These are phyloP conservation scores for Entonaema liquescens DNA, from an alignment of 495 filamentous ascomycete species.

Conservation along the genomic window DNA sequence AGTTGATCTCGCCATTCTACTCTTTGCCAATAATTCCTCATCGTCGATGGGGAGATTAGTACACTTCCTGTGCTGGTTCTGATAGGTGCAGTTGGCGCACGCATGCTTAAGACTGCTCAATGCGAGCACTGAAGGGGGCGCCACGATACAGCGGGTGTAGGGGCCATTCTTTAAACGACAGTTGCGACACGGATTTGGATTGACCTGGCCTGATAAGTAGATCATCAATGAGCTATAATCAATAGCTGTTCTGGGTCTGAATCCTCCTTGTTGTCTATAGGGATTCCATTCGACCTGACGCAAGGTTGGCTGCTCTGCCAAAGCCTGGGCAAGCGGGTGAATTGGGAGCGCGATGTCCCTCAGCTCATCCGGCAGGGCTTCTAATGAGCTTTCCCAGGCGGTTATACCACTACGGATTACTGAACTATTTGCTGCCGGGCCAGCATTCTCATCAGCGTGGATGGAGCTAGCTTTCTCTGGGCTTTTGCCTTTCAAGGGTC, in stretches of 20 bases:
- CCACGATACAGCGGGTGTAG: slow-evolving; percentile 34
- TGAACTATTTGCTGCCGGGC: neutral
- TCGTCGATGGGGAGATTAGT: slow-evolving; percentile 35
- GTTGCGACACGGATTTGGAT: slow-evolving; percentile 41
- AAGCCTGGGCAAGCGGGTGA: slow-evolving; percentile 35
- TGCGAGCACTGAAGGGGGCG: slow-evolving; percentile 33
- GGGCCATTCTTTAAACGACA: slow-evolving; percentile 39
- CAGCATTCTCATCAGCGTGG: slow-evolving; percentile 5
- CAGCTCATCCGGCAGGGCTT: slow-evolving; percentile 29
- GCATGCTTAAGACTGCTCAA: slow-evolving; percentile 32
- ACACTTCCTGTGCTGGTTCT: slow-evolving; percentile 40
- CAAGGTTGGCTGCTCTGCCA: slow-evolving; percentile 26
- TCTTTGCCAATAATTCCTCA: slow-evolving; percentile 25
- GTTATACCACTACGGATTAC: slow-evolving; percentile 19
- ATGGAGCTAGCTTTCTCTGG: neutral
- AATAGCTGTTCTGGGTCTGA: slow-evolving; percentile 29
- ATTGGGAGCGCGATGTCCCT: slow-evolving; percentile 7
- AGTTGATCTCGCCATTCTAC: slow-evolving; percentile 20
- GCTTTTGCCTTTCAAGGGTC: neutral
- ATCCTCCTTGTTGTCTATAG: slow-evolving; percentile 32
- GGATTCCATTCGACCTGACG: slow-evolving; percentile 42
- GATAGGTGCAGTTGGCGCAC: slow-evolving; percentile 45
- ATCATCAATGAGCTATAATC: slow-evolving; percentile 44
- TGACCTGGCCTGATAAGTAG: slow-evolving; percentile 43
- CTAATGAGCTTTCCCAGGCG: slow-evolving; percentile 33